Evolutionary conservation across 2,329 filamentous ascomycete species (phyloP).

Genomic region (Fusarium compactum): DNA sequence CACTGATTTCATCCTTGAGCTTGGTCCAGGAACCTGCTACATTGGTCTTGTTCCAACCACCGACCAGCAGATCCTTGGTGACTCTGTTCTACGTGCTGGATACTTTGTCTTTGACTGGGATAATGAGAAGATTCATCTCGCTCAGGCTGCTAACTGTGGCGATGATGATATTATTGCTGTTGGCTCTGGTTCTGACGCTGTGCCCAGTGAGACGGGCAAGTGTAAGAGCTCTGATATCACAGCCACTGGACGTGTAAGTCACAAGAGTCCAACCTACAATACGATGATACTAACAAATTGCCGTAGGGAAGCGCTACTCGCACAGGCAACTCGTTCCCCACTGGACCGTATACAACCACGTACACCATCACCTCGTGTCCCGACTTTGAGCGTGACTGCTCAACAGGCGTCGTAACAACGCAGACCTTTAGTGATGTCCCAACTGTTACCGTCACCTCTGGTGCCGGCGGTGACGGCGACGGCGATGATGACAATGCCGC

Average conservation of each 20-base stretch:
- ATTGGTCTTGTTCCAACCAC: slow-evolving; percentile 56
- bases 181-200: slow-evolving; percentile 49
- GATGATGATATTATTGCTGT: slow-evolving; percentile 54
- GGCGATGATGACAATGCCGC: slow-evolving; percentile 37
- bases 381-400: slow-evolving; percentile 39
- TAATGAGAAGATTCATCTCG: slow-evolving; percentile 56
- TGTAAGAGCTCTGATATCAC: slow-evolving; percentile 51
- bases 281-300: neutral
- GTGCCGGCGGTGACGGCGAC: slow-evolving; percentile 8
- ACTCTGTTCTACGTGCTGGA: slow-evolving; percentile 58
- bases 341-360: slow-evolving; percentile 41
- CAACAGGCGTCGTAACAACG: slow-evolving; percentile 46
- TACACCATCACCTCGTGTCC: slow-evolving; percentile 49
- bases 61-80: slow-evolving; percentile 60
- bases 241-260: slow-evolving; percentile 22
- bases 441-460: slow-evolving; percentile 42
- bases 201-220: slow-evolving; percentile 52
- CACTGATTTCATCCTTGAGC: slow-evolving; percentile 64
- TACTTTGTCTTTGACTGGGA: slow-evolving; percentile 63
- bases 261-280: neutral
- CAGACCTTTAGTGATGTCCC: slow-evolving; percentile 37
- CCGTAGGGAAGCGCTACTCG: slow-evolving; percentile 17
- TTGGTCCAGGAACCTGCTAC: slow-evolving; percentile 54
- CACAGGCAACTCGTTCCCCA: slow-evolving; percentile 25
- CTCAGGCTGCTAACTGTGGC: slow-evolving; percentile 57